phyloP scores from a whole-genome alignment of 2,329 filamentous ascomycete genomes.

The Penicillium sp. region DNA sequence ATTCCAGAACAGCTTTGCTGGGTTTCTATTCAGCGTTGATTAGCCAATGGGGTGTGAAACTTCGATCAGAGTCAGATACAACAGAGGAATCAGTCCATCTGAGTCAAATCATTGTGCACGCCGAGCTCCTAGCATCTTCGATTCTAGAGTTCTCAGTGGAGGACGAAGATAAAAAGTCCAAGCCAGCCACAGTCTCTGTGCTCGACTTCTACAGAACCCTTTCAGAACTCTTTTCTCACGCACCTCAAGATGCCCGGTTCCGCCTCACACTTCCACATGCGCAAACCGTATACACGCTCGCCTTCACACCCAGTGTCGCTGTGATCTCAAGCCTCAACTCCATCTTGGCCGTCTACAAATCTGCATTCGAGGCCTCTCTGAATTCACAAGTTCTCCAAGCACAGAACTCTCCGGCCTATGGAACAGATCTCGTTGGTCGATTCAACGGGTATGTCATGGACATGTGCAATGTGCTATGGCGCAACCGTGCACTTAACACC shows the following conservation, averaged over 20 bases:
- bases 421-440: conserved; percentile 61
- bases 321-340: conserved; percentile 68
- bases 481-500: conserved; percentile 67
- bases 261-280: conserved; percentile 68
- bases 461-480: conserved; percentile 80
- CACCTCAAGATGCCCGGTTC: conserved; percentile 53
- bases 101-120: conserved; percentile 53
- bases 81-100: conserved; percentile 33
- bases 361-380: conserved; percentile 66
- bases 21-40: conserved; percentile 67
- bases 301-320: conserved; percentile 64
- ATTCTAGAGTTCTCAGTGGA: conserved; percentile 54
- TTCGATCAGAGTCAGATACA: conserved; percentile 30
- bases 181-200: conserved; percentile 50
- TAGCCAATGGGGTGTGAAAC: conserved; percentile 50
- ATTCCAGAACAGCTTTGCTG: conserved; percentile 62
- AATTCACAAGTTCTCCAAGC: conserved; percentile 39
- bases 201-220: conserved; percentile 70
- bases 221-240: conserved; percentile 57
- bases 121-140: conserved; percentile 55
- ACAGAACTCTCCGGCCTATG: conserved; percentile 47
- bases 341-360: conserved; percentile 71
- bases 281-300: conserved; percentile 67
- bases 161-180: conserved; percentile 13
- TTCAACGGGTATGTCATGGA: conserved; percentile 89